A percentile compares a stretch with the other conserved stretches of the same genome.
phyloP scores from a whole-genome alignment of 345 rosid genomes.

The Eucalyptus melliodora region DNA sequence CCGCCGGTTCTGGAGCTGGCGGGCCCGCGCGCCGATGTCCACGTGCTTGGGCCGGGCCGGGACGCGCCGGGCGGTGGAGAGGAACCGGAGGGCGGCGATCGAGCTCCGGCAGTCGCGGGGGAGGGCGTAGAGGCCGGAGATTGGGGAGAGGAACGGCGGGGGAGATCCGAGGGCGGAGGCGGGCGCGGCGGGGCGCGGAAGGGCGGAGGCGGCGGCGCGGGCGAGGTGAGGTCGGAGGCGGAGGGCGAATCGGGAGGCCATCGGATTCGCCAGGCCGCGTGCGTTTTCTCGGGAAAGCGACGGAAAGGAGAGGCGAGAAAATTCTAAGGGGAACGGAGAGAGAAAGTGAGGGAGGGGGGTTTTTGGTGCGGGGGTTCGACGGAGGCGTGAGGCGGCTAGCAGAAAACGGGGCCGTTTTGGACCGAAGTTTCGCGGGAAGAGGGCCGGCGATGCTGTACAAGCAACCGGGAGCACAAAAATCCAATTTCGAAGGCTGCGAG shows the following conservation, averaged over 20 bases:
- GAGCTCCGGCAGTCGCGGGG: neutral
- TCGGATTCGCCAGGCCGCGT: neutral
- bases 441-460: neutral
- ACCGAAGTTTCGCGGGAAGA: neutral
- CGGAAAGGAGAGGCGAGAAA: neutral
- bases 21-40: conserved; percentile 77
- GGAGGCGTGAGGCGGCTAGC: neutral
- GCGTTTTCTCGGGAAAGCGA: neutral
- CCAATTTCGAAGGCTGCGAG: neutral
- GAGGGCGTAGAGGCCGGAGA: conserved; percentile 4
- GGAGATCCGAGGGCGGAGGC: conserved; percentile 6
- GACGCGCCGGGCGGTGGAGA: conserved; percentile 50
- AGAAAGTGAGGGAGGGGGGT: neutral
- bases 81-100: conserved; percentile 24
- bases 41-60: conserved; percentile 48
- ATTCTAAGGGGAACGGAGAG: neutral
- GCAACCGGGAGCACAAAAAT: neutral
- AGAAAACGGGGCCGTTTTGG: neutral
- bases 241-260: conserved; percentile 47
- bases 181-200: conserved; percentile 1
- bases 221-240: conserved; percentile 41
- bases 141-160: neutral
- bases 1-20: conserved; percentile 88
- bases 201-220: neutral
- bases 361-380: neutral